These are phyloP conservation scores for Flaveria brownii DNA, from an alignment of 129 eudicot genomes.

Conservation along the genomic window DNA sequence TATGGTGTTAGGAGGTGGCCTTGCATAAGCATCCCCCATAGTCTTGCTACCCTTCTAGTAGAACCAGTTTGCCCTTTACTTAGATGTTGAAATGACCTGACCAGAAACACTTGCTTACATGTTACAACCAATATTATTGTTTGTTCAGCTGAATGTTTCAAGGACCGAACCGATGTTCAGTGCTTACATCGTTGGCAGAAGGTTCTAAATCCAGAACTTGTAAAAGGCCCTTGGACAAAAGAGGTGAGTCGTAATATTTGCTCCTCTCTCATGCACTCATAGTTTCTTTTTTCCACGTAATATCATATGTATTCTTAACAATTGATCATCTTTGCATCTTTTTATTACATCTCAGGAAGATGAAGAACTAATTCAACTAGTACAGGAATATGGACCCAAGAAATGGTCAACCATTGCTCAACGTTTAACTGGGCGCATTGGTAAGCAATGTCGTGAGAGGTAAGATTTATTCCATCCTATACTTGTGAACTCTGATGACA, in stretches of 20 bases:
- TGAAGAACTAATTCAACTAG: slow-evolving; percentile 64
- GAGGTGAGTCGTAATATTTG: slow-evolving; percentile 47
- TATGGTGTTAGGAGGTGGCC: too few relatives aligned
- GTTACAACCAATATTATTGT: slow-evolving; percentile 5
- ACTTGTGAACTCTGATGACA: background rate
- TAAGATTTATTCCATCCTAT: slow-evolving; percentile 27
- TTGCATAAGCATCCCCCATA: too few relatives aligned
- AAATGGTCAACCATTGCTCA: slow-evolving; percentile 93
- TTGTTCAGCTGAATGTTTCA: slow-evolving; percentile 78
- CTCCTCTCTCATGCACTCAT: slow-evolving; percentile 8
- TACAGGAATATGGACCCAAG: slow-evolving; percentile 66
- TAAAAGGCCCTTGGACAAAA: slow-evolving; percentile 97
- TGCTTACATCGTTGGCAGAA: slow-evolving; percentile 97
- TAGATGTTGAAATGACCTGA: slow-evolving; percentile 8
- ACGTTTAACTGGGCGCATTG: slow-evolving; percentile 87
- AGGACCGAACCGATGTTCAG: slow-evolving; percentile 83
- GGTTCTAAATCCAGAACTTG: slow-evolving; percentile 85
- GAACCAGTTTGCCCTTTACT: too few relatives aligned
- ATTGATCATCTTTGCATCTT: slow-evolving; percentile 11
- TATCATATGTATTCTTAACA: background rate
- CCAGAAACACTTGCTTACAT: background rate
- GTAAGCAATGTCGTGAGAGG: slow-evolving; percentile 97
- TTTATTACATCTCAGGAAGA: slow-evolving; percentile 60
- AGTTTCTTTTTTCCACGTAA: background rate
- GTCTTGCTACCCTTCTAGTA: too few relatives aligned